Percentiles rank a stretch among this genome's conserved stretches.
These are phyloP conservation scores for Colletotrichum liriopes DNA, from an alignment of 2,329 filamentous ascomycete genomes.

Conservation along the genomic window DNA sequence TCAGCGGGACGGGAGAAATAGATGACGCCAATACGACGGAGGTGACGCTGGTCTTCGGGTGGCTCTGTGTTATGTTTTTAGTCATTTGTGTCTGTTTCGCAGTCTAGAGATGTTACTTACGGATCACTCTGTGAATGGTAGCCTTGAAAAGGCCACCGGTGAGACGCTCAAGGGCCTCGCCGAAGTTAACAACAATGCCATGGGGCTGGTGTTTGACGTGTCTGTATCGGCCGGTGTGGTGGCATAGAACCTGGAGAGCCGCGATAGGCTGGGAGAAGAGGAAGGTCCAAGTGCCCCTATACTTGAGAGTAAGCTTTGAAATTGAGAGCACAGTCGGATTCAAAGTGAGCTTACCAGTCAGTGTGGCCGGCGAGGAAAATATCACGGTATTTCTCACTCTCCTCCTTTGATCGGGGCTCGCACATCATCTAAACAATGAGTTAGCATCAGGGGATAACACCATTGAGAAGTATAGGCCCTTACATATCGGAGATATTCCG, in stretches of 20 bases:
- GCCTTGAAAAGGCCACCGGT: constrained; percentile 52
- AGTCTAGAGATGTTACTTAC: background rate
- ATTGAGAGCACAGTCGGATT: rapidly evolving
- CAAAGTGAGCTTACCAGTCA: constrained; percentile 48
- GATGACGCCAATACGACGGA: constrained; percentile 55
- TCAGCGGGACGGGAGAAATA: constrained; percentile 58
- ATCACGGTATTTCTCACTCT: constrained; percentile 55
- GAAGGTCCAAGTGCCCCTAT: constrained; percentile 54
- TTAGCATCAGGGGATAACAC: background rate
- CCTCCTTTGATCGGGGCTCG: constrained; percentile 52
- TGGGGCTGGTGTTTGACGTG: constrained; percentile 55
- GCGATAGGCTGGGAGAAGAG: constrained; percentile 58
- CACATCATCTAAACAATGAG: constrained; percentile 53
- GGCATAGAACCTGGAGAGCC: constrained; percentile 56
- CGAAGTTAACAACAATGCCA: constrained; percentile 57
- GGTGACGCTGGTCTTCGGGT: constrained; percentile 54
- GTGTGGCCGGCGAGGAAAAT: constrained; percentile 59
- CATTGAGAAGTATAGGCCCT: background rate
- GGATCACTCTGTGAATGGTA: constrained; percentile 50
- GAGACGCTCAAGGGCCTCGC: constrained; percentile 51
- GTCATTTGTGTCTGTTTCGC: background rate
- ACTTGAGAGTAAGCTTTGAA: background rate
- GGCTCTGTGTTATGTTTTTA: constrained; percentile 41
- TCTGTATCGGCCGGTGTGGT: constrained; percentile 52
- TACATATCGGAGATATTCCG: constrained; percentile 57